phyloP scores from a whole-genome alignment of 2,329 filamentous ascomycete genomes.

The Periconia digitata region DNA sequence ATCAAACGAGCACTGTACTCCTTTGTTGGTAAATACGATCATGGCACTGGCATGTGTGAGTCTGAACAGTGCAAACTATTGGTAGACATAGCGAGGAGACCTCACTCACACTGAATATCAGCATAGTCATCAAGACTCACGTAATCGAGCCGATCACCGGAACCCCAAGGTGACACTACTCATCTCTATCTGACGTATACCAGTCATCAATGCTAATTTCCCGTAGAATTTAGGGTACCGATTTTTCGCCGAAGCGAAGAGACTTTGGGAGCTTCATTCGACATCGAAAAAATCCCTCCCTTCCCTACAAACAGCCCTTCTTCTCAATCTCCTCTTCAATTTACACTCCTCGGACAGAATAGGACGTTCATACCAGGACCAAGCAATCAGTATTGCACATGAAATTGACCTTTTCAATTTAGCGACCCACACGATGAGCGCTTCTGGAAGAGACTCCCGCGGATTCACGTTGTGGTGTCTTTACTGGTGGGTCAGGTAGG shows the following conservation, averaged over 20 bases:
- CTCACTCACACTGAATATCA: background rate
- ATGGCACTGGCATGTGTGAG: slow-evolving; percentile 23
- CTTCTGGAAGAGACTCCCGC: slow-evolving; percentile 5
- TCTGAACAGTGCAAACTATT: background rate
- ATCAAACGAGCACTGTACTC: slow-evolving; percentile 15
- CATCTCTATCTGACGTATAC: background rate
- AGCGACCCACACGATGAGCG: background rate
- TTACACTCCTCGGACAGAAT: slow-evolving; percentile 10
- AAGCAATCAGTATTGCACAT: slow-evolving; percentile 16
- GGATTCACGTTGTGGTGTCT: slow-evolving; percentile 15
- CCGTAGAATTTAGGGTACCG: slow-evolving; percentile 13
- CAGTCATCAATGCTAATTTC: background rate
- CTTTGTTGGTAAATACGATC: slow-evolving; percentile 21
- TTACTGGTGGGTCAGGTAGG: slow-evolving; percentile 6
- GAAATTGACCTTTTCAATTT: slow-evolving; percentile 13
- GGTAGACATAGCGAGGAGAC: background rate
- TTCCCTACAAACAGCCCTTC: slow-evolving; percentile 16
- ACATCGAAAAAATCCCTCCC: slow-evolving; percentile 9
- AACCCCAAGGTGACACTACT: slow-evolving; percentile 8
- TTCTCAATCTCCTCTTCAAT: slow-evolving; percentile 13
- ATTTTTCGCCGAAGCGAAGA: slow-evolving; percentile 23
- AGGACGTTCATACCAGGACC: slow-evolving; percentile 9
- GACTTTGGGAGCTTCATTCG: slow-evolving; percentile 20
- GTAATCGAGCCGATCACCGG: slow-evolving; percentile 14
- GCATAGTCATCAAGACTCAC: slow-evolving; percentile 8